Base-by-base conservation (phyloP, 2,329 filamentous ascomycete genomes). In the Hymenoscyphus linearis region DNA sequence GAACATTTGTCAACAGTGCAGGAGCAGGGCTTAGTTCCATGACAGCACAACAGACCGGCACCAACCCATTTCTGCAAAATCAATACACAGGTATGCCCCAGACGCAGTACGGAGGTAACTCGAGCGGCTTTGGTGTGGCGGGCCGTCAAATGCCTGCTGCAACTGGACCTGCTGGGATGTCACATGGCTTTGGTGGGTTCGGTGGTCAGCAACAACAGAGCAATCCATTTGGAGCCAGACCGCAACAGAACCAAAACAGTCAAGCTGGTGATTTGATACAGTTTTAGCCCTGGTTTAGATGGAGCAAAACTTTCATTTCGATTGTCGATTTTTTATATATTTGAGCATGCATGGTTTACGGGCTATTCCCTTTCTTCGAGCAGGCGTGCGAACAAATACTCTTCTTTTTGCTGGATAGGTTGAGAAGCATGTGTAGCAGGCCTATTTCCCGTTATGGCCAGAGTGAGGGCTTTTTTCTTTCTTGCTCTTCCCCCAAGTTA, bases 1-100 rank as follows among this genome's bases (percentile, higher is more conserved):
- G 93, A 27, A 96, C 90, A 0, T 99, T 98, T 74, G 88, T 99
- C 77, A 99, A 99, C 77, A 96, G 91, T 63, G 92, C 95, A 6
- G 95, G 95, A 56, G 81, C 88, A 40, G 90, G 91, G n/a, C 77
- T 90, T 61, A 85, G 85, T 68, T 83, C 84, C 61, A 76, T 97
- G 52, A 90, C 69, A 35, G 64, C 68, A 25, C 79, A 63, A 73
- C 80, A 59, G 80, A 92, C 65, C 22, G 91, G 90, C 0, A 91
- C 87, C 1, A 98, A 98, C 72, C 95, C 95, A 0, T 99, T 98
- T 78, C 78, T 96, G 68, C 85, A 87, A 63, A 85, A 86, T 64
- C 91, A 96, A 73, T 95, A 88, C 70, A 96, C 91, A 0, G 91
- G 91, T 44, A 85, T 88, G 82, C 86, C 86, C 31, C 79, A 78